Base-by-base conservation (phyloP, 805 yeast species). In the Kodamaea kaohsiungensis region DNA sequence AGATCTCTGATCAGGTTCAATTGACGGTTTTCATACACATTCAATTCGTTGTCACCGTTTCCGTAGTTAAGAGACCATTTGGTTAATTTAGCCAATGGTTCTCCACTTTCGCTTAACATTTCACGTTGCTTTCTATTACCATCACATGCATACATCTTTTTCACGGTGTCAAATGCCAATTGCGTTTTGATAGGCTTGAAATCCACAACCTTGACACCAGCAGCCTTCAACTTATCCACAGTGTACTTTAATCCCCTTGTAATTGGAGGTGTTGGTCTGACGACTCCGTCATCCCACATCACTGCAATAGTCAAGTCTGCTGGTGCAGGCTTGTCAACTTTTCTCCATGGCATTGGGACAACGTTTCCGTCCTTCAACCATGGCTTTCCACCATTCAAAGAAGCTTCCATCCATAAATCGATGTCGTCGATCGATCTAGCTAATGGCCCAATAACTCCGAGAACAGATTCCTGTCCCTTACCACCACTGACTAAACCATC, bases 361-460 rank as follows among this genome's bases (percentile, higher is more conserved):
- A 77, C 65, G 64, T 75, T 71, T 35, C 75, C 78, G 61, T 82
- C 86, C 12, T 58, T 61, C 25, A 72, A 70, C 88, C 90, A 85
- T 10, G 91, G 91, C 58, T 82, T 73, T 56, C 89, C 91, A 33
- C 73, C 73, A 63, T 84, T 85, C 60, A 84, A 73, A 65, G 82
- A 85, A 15, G 73, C 57, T 54, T 82, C 77, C 91, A 87, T 87
- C 73, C 85, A 84, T 54, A 83, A 69, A 17, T 87, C 91, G 58
- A 87, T 69, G 68, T 88, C 93, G 3, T 85, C 88, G 47, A 85
- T 72, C 3, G 83, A 70, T 61, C 86, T 78, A 2, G 89, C 77
- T 71, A 88, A 66, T 43, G 93, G 93, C 19, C 92, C 93, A 47
- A 78, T 78, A 22, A 85, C 88, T 13, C 87, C 83, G 37, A 78